Evolutionary conservation across 768 basidiomycete genomes (phyloP).

Genomic region (Amanita inopinata): DNA sequence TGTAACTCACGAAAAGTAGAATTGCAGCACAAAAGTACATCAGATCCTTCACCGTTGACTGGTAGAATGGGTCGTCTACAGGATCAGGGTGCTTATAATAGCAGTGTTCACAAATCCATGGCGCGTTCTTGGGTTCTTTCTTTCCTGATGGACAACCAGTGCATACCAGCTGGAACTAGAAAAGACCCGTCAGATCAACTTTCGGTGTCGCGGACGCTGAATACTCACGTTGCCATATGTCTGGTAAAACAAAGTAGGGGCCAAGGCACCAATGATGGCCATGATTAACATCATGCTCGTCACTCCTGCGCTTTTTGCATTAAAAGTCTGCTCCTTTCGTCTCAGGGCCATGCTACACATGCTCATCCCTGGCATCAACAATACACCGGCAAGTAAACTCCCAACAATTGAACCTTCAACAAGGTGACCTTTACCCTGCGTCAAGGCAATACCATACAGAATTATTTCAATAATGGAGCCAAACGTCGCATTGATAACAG

Average conservation of each 20-base stretch:
- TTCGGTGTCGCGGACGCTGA: slow-evolving; percentile 1
- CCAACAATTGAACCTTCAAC: slow-evolving; percentile 98
- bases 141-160: slow-evolving; percentile 59
- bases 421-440: slow-evolving; percentile 83
- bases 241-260: slow-evolving; percentile 96
- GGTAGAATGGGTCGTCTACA: slow-evolving; percentile 90
- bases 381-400: slow-evolving; percentile 86
- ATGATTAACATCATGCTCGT: slow-evolving; percentile 99
- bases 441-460: slow-evolving; percentile 82
- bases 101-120: slow-evolving; percentile 88
- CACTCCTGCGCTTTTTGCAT: slow-evolving; percentile 97
- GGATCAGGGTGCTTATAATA: slow-evolving; percentile 95
- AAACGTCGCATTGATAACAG: slow-evolving; percentile 98
- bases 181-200: slow-evolving; percentile 6
- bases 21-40: slow-evolving; percentile 96
- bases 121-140: slow-evolving; percentile 26
- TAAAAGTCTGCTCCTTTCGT: slow-evolving; percentile 95
- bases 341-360: slow-evolving; percentile 88
- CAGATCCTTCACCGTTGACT: slow-evolving; percentile 86
- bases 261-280: slow-evolving; percentile 94
- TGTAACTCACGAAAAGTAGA: slow-evolving; percentile 71
- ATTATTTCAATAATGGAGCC: slow-evolving; percentile 98
- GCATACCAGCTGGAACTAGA: slow-evolving; percentile 82
- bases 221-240: slow-evolving; percentile 88
- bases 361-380: slow-evolving; percentile 93